A percentile compares a stretch with the other conserved stretches of the same genome.
These are phyloP conservation scores for Dendryphion nanum DNA, from an alignment of 2,329 filamentous ascomycete genomes.

Conservation along the genomic window DNA sequence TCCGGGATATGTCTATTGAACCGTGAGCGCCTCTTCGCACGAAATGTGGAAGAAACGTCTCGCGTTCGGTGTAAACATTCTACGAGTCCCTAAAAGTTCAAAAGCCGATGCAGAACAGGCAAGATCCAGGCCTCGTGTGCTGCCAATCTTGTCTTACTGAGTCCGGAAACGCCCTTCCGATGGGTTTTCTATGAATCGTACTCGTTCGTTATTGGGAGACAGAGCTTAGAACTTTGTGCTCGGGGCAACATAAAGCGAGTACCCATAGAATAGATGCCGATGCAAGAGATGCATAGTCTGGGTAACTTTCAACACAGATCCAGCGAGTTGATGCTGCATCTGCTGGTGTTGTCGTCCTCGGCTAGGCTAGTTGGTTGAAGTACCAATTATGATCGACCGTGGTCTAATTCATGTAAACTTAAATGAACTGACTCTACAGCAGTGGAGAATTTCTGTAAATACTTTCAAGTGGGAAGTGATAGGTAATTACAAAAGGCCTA, in stretches of 20 bases:
- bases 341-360: not conserved
- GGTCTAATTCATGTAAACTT: not conserved
- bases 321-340: not conserved
- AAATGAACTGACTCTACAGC: not conserved
- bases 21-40: not conserved
- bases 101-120: not conserved
- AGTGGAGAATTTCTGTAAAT: not conserved
- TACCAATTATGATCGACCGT: not conserved
- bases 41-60: not conserved
- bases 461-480: not conserved
- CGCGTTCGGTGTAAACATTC: not conserved
- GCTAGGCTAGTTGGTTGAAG: not conserved
- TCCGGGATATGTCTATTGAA: not conserved
- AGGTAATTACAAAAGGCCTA: not conserved
- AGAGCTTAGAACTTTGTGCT: not conserved
- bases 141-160: not conserved
- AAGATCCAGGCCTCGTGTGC: not conserved
- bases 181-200: not conserved
- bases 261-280: not conserved
- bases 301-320: not conserved
- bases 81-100: not conserved
- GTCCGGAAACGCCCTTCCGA: not conserved
- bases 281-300: constrained; percentile 1
- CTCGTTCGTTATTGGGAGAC: not conserved
- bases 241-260: not conserved